phyloP scores from a whole-genome alignment of 345 rosid species.

The Cochlearia excelsa region DNA sequence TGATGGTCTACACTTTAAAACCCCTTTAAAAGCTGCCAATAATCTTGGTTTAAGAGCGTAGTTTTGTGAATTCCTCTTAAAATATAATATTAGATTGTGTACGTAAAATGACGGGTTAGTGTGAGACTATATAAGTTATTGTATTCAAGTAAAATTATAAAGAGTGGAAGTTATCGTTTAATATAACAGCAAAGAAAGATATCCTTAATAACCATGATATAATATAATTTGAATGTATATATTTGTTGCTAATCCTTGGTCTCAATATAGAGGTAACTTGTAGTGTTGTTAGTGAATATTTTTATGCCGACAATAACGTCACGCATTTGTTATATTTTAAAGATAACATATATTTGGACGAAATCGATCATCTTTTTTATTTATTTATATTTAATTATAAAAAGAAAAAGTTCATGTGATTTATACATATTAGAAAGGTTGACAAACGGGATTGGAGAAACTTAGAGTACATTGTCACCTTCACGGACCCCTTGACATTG shows the following conservation, averaged over 20 bases:
- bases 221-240: slow-evolving; percentile 6
- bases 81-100: slow-evolving; percentile 15
- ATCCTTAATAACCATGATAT: slow-evolving; percentile 29
- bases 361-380: slow-evolving; percentile 20
- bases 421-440: slow-evolving; percentile 31
- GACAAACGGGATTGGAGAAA: slow-evolving; percentile 40
- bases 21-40: too few relatives aligned
- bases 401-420: slow-evolving; percentile 28
- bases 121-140: slow-evolving; percentile 20
- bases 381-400: slow-evolving; percentile 2
- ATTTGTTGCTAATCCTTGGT: slow-evolving; percentile 29
- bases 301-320: slow-evolving; percentile 42
- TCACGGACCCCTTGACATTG: slow-evolving; percentile 39
- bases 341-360: slow-evolving; percentile 39
- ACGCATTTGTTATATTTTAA: slow-evolving; percentile 32
- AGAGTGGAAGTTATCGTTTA: slow-evolving; percentile 33
- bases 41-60: too few relatives aligned
- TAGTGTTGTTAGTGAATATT: slow-evolving; percentile 33
- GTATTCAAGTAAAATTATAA: slow-evolving; percentile 34
- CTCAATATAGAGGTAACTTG: slow-evolving; percentile 38
- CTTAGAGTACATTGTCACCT: slow-evolving; percentile 39
- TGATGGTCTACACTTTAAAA: too few relatives aligned
- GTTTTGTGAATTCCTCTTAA: too few relatives aligned
- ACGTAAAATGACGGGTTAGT: slow-evolving; percentile 20
- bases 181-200: slow-evolving; percentile 28